Evolutionary conservation across 495 filamentous ascomycete genomes (phyloP).

Genomic region (Aspergillus sclerotiicarbonarius): DNA sequence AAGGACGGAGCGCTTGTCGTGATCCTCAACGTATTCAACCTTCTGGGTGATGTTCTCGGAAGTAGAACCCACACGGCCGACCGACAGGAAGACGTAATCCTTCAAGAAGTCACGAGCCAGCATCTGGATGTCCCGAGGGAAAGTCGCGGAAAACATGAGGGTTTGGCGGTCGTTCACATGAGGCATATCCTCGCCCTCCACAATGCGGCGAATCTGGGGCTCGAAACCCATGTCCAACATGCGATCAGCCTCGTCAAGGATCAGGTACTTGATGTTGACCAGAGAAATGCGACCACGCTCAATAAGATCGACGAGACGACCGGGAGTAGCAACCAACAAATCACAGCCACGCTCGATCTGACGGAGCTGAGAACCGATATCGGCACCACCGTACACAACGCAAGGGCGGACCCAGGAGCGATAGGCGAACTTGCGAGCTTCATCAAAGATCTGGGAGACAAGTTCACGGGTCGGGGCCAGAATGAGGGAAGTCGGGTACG

Average conservation of each 20-base stretch:
- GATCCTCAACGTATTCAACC: conserved; percentile 95
- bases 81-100: conserved; percentile 97
- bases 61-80: conserved; percentile 98
- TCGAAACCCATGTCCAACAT: conserved; percentile 99
- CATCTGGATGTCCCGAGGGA: conserved; percentile 99
- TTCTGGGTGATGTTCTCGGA: conserved; percentile 99
- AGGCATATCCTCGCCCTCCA: conserved; percentile 98
- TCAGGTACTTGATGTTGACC: conserved; percentile 96
- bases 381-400: conserved; percentile 98
- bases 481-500: conserved; percentile 92
- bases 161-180: conserved; percentile 81
- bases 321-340: conserved; percentile 93
- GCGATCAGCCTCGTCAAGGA: conserved; percentile 98
- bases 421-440: conserved; percentile 96
- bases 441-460: conserved; percentile 97
- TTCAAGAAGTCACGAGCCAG: conserved; percentile 96
- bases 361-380: conserved; percentile 94
- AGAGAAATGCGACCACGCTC: conserved; percentile 98
- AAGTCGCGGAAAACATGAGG: conserved; percentile 99
- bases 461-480: conserved; percentile 95
- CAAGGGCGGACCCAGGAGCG: conserved; percentile 98
- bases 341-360: conserved; percentile 98
- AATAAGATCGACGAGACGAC: conserved; percentile 94
- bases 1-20: conserved; percentile 95
- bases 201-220: conserved; percentile 97